Evolutionary conservation across 441 rosid genomes (phyloP), one percentile per base, ranked within the genome.

Genomic region (Adansonia grandidieri): DNA sequence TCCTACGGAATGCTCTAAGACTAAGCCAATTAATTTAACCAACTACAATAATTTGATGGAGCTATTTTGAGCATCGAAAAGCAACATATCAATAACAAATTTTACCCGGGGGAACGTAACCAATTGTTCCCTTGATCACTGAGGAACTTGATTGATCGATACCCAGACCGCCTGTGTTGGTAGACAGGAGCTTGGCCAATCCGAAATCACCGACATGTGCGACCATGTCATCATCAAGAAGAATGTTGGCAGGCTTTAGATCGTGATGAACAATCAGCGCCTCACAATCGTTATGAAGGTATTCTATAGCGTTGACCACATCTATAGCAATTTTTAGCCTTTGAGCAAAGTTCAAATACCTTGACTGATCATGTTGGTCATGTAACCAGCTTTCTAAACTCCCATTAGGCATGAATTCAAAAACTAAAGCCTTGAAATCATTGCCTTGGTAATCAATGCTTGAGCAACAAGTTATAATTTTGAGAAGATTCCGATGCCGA

Each of bases 221-320:
- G 14, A 48, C 73, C 82, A 75, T 75, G 9, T 67, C 78, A 57
- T 57, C 32, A 20, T 79, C 75, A 7, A 79, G 47, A 1, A 74
- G 58, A 14, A 78, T 60, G 57, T 79, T 82, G 40, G 80, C 32
- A 1, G 78, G 82, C 44, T 79, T 82, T 3, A 47, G 50, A 81
- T 79, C 84, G 71, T 85, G 84, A 45, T 86, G 87, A 60, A 80
- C 80, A 6, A 83, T 20, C 6, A 77, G 72, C 6, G 73, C 70
- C 45, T 74, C 74, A 78, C 76, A 72, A 9, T 80, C 80, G 63
- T 61, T 77, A 64, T 82, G 89, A 63, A 88, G 79, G 74, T 78
- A 87, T 56, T 84, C 84, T 60, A 83, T 48, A 20, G 86, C 86
- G 4, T 79, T 71, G 10, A 87, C 89, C n/a, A 84, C 85, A 68